Evolutionary conservation across 1,284 basidiomycete genomes (phyloP).

Genomic region (Ceratobasidium sp.): DNA sequence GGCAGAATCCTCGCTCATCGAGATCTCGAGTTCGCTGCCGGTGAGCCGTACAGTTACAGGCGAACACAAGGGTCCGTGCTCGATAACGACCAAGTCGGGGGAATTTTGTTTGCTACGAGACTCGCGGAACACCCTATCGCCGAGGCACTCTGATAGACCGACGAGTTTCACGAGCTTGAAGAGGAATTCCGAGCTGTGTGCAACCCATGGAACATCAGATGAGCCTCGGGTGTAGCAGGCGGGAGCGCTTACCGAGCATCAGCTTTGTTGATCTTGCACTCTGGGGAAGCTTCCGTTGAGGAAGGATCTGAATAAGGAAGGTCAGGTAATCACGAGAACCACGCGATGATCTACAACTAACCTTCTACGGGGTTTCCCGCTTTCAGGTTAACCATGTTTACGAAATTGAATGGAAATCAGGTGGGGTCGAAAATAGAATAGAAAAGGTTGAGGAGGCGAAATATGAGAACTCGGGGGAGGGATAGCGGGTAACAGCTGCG

Average conservation of each 20-base stretch:
- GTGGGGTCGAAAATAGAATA: not conserved
- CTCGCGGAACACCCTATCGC: constrained; percentile 6
- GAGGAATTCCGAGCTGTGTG: constrained; percentile 22
- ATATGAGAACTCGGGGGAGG: not conserved
- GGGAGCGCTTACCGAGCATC: constrained; percentile 17
- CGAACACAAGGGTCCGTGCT: not conserved
- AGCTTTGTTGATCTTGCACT: not conserved
- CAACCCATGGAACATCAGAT: not conserved
- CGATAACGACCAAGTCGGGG: not conserved
- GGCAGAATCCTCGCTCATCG: constrained; percentile 7
- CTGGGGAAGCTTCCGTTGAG: not conserved
- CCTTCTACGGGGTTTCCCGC: constrained; percentile 12
- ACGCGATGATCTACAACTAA: constrained; percentile 24
- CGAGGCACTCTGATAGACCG: not conserved
- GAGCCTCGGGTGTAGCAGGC: not conserved
- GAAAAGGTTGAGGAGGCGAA: not conserved
- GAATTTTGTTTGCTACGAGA: not conserved
- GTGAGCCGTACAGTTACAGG: not conserved
- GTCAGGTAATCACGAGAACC: constrained; percentile 10
- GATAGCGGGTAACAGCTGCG: not conserved
- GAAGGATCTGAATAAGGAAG: constrained; percentile 5
- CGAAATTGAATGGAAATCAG: constrained; percentile 6
- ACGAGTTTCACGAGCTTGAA: constrained; percentile 31
- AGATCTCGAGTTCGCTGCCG: not conserved
- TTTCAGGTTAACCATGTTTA: constrained; percentile 20